Base-by-base conservation (phyloP, 129 eudicot genomes). In the Flaveria robusta region DNA sequence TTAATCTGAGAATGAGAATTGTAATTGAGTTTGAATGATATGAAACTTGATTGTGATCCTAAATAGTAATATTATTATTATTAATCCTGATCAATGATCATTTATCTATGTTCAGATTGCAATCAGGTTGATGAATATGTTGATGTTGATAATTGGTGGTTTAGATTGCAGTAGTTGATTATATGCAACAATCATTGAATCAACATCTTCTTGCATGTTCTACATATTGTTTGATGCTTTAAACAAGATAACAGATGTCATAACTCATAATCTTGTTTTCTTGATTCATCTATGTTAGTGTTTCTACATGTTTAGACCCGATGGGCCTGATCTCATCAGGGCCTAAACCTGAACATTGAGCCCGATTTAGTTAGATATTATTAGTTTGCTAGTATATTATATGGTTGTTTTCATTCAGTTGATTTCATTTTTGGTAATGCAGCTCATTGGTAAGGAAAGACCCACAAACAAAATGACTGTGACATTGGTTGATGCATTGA, bases 381-480 rank as follows among this genome's bases (percentile, higher is more conserved):
- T 54, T 54, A 7, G 18, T 7, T 18, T 54, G 60, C 3, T 4
- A 0, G 60, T 42, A 42, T 0, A 0, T 46, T 20, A 56, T 22
- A 56, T 56, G 64, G 2, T 56, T 9, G 2, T 56, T 9, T 22
- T 11, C 64, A 10, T 22, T 45, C 7, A n/a, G 2, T 31, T 7
- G 47, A 45, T 47, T 49, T 7, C n/a, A 10, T 71, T 0, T 71
- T 34, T 72, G 70, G 45, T 50, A 19, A 59, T 85, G 88, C 86
- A 91, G 97, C 76, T 84, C 26, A 86, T 83, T 47, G 91, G 93
- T 4, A 77, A 71, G 72, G 69, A 72, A 76, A 67, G 22, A 14
- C 81, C 78, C 19, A 71, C 43, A 70, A 72, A 71, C 74, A 66
- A 52, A 27, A 81, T 66, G 54, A 52, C 74, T 34, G 73, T 46